Conservation (phyloP, 1,284 basidiomycete genomes). For the Ganoderma multipileum region DNA sequence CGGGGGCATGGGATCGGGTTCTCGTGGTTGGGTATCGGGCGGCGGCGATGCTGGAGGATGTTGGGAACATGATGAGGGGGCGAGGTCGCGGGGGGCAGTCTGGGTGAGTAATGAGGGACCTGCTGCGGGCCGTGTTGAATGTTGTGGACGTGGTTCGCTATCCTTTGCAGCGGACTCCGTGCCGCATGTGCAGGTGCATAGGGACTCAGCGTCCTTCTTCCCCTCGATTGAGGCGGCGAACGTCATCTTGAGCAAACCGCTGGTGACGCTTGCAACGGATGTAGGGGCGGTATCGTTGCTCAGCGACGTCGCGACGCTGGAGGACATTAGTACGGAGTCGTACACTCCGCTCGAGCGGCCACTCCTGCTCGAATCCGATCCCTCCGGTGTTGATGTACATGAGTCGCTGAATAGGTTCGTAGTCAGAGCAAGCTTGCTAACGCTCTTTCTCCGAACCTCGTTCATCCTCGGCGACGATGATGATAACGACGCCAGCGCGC, state of each 20-base stretch:
- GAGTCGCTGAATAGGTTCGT: conserved; percentile 21
- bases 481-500: conserved; percentile 29
- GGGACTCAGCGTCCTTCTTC: conserved; percentile 8
- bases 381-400: conserved; percentile 31
- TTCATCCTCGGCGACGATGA: conserved; percentile 28
- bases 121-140: conserved; percentile 18
- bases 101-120: conserved; percentile 72
- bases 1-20: conserved; percentile 33
- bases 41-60: conserved; percentile 33
- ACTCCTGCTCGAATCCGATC: conserved; percentile 35
- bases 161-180: conserved; percentile 10
- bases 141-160: conserved; percentile 20
- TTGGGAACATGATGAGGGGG: conserved; percentile 38
- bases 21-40: conserved; percentile 25
- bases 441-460: conserved; percentile 19
- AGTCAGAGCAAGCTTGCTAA: conserved; percentile 26
- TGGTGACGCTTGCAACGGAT: conserved; percentile 42
- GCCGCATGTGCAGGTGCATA: conserved; percentile 27
- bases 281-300: conserved; percentile 41
- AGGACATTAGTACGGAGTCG: conserved; percentile 32
- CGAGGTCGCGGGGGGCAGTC: conserved; percentile 55
- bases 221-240: conserved; percentile 26
- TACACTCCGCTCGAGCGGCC: conserved; percentile 29
- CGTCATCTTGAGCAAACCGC: conserved; percentile 34
- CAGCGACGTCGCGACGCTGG: conserved; percentile 34